Percentiles rank a stretch among this genome's conserved stretches.
Conservation (phyloP, 768 basidiomycete species). For the Sporobolomyces pararoseus region DNA sequence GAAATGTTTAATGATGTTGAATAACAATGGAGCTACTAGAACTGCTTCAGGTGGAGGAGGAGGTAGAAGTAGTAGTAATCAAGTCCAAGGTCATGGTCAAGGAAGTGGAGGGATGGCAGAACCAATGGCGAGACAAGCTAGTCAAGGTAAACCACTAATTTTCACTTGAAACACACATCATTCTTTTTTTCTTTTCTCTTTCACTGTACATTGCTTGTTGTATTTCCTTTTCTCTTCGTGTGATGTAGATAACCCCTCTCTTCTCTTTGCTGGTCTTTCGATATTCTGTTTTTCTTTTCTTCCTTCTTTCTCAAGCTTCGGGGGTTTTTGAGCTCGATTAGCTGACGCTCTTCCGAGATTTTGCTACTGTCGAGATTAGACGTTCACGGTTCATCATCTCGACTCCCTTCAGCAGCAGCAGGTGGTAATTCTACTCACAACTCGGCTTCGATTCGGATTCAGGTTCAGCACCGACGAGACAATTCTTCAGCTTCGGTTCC, state of each 20-base stretch:
- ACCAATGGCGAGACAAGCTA: constrained; percentile 10
- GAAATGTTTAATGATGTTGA: constrained; percentile 35
- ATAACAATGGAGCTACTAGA: neutral
- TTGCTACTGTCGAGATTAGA: too few relatives aligned
- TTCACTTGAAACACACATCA: neutral
- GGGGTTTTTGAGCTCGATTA: neutral
- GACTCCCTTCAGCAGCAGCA: too few relatives aligned
- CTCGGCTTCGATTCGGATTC: too few relatives aligned
- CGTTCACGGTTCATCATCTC: too few relatives aligned
- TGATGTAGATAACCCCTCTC: neutral
- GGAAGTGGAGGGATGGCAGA: neutral
- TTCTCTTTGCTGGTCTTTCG: neutral
- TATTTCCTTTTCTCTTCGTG: neutral
- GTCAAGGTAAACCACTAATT: constrained; percentile 19
- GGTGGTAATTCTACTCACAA: too few relatives aligned
- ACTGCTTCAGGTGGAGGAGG: neutral
- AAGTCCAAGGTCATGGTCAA: too few relatives aligned
- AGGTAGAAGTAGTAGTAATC: too few relatives aligned
- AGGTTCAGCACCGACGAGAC: too few relatives aligned
- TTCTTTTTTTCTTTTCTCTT: neutral
- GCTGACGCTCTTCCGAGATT: neutral
- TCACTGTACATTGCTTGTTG: neutral
- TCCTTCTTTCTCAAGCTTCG: neutral
- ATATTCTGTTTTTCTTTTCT: neutral
- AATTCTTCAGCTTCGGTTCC: too few relatives aligned